Percentiles rank a stretch among this genome's conserved stretches.
phyloP scores from a whole-genome alignment of 2,329 filamentous ascomycete genomes.

The Aurifilum marmelostoma region DNA sequence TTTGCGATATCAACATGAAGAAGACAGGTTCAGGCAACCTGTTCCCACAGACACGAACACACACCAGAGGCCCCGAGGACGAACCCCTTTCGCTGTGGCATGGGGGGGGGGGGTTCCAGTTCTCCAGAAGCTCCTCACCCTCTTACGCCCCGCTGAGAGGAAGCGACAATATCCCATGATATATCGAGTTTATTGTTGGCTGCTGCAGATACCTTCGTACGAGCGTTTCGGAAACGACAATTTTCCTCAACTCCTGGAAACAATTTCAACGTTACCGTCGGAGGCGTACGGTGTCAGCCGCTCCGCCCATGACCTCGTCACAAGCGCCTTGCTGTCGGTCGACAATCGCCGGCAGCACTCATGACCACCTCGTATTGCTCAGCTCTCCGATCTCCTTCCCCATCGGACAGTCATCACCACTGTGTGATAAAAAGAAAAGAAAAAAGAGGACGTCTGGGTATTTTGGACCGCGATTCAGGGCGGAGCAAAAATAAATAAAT shows the following conservation, averaged over 20 bases:
- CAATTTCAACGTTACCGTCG: conserved; percentile 19
- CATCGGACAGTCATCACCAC: conserved; percentile 16
- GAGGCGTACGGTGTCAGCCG: conserved; percentile 18
- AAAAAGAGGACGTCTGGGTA: conserved; percentile 22
- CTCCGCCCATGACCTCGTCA: conserved; percentile 11
- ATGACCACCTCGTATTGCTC: conserved; percentile 15
- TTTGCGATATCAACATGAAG: conserved; percentile 24
- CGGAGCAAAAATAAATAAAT: conserved; percentile 12
- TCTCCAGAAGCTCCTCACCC: not conserved
- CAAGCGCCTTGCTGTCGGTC: conserved; percentile 20
- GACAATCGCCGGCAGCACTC: conserved; percentile 15
- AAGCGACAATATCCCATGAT: conserved; percentile 11
- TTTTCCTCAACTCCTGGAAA: conserved; percentile 13
- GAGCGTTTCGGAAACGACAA: conserved; percentile 16
- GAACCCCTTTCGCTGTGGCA: conserved; percentile 6
- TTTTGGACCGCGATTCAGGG: conserved; percentile 20
- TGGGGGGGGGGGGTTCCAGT: not conserved
- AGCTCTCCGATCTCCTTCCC: not conserved
- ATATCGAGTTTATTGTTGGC: conserved; percentile 18
- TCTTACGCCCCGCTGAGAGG: conserved; percentile 15
- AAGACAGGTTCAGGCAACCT: conserved; percentile 15
- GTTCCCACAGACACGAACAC: not conserved
- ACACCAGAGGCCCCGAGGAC: conserved; percentile 7
- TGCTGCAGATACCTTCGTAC: conserved; percentile 22
- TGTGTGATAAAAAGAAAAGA: conserved; percentile 1